Percentiles rank a stretch among this genome's conserved stretches.
Conservation (phyloP, 495 filamentous ascomycete species). For the Penicillium salamii region DNA sequence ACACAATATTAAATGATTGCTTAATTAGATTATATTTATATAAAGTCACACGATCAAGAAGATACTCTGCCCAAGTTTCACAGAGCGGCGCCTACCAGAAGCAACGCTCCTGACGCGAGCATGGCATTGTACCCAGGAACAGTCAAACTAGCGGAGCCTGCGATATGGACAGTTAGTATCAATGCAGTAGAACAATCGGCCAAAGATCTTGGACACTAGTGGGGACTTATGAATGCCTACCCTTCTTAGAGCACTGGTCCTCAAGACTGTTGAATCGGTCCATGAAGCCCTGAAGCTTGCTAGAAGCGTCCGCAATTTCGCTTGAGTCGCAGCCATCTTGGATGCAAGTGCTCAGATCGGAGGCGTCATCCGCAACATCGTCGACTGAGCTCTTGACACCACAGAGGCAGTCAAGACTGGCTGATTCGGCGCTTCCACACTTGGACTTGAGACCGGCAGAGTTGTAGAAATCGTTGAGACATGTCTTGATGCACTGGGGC, state of each 20-base stretch:
- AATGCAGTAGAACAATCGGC: too few species aligned
- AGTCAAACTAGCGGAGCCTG: not conserved
- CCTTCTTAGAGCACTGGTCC: not conserved
- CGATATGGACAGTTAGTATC: not conserved
- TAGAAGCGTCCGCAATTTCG: not conserved
- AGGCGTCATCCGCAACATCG: not conserved
- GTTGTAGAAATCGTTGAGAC: slow-evolving; percentile 1
- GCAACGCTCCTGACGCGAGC: slow-evolving; percentile 1
- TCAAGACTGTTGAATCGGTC: not conserved
- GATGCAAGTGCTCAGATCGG: not conserved
- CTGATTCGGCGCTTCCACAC: not conserved
- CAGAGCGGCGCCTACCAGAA: not conserved
- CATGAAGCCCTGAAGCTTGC: not conserved
- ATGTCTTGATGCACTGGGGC: slow-evolving; percentile 2
- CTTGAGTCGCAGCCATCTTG: not conserved
- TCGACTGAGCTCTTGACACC: not conserved
- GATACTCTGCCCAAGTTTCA: not conserved
- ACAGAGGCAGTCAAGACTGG: not conserved
- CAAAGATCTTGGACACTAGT: too few species aligned
- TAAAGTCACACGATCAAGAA: too few species aligned
- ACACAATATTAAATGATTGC: too few species aligned
- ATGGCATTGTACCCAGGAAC: slow-evolving; percentile 1
- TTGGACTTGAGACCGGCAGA: not conserved
- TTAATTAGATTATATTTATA: too few species aligned
- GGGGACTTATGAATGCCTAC: not conserved